Evolutionary conservation across 108 stramenopile genomes (phyloP).

Genomic region (Nitzschia sp.): DNA sequence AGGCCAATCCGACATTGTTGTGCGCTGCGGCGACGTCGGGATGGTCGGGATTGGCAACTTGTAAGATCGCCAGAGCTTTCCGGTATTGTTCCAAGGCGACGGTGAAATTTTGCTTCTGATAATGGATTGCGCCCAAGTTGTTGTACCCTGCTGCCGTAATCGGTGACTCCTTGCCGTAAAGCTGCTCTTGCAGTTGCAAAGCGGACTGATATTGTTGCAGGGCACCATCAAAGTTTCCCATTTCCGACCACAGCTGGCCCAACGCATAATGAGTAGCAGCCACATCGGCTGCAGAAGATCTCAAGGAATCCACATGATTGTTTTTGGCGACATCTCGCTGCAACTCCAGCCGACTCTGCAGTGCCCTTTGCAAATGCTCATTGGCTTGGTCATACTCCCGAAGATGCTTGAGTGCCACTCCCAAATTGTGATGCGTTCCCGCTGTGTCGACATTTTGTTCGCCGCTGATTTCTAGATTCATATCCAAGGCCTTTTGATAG

Average conservation of each 20-base stretch:
- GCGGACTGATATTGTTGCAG: conserved; percentile 35
- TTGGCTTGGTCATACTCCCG: conserved; percentile 21
- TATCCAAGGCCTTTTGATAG: conserved; percentile 33
- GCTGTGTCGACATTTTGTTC: conserved; percentile 26
- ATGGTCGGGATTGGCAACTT: conserved; percentile 5
- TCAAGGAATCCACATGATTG: not conserved
- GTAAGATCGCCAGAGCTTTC: conserved; percentile 37
- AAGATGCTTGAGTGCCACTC: conserved; percentile 27
- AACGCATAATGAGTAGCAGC: conserved; percentile 24
- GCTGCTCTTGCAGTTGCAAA: conserved; percentile 18
- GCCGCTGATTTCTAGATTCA: conserved; percentile 5
- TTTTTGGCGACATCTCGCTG: not conserved
- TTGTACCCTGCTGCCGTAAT: conserved; percentile 48
- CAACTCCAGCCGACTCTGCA: conserved; percentile 17
- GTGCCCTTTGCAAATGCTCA: conserved; percentile 28
- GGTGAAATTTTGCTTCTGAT: conserved; percentile 40
- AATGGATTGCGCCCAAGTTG: conserved; percentile 54
- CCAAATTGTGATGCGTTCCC: conserved; percentile 38
- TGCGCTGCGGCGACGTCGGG: conserved; percentile 17
- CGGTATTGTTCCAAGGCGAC: conserved; percentile 40
- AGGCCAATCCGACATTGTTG: conserved; percentile 38
- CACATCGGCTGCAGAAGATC: not conserved
- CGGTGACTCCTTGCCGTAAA: conserved; percentile 21
- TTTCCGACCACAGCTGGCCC: conserved; percentile 23
- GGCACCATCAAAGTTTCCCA: conserved; percentile 17